Base-by-base conservation (phyloP, 495 filamentous ascomycete species). In the Tetracladium setigerum region DNA sequence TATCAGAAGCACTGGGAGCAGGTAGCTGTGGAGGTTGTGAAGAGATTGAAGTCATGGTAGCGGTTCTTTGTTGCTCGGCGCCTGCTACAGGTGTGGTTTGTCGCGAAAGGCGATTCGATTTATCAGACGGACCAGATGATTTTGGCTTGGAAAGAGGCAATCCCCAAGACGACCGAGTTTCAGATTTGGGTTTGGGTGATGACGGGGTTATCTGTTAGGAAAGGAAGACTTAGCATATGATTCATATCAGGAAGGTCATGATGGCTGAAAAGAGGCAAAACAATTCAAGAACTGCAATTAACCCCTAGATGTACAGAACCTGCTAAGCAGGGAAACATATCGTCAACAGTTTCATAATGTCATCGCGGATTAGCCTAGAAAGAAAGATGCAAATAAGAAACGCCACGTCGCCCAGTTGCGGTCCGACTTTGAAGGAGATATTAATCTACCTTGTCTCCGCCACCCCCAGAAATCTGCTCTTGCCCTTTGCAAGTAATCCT, bases 401-500 rank as follows among this genome's bases (percentile, higher is more conserved):
- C 49, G 53, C 48, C 48, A 42, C 38, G 41, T 38, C 47, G 46
- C 62, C 53, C 50, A 56, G n/a, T 30, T 46, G 41, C 50, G 50
- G 44, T 52, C 53, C 56, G 45, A 40, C 53, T 52, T 34, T 15
- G 43, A 67, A 69, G 61, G 67, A 74, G 67, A 73, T 77, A 74
- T 67, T 67, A 62, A 77, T 87, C 84, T 81, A 87, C 87, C 84
- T 91, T 92, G 59, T 90, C 85, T 57, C 83, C 82, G 34, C 73
- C 75, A 54, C 82, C 82, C 60, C 72, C 46, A 79, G 77, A 59
- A 92, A 78, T 62, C 85, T 89, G 64, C 75, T 92, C 64, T 82
- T 85, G 32, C 89, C 88, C 60, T 91, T 92, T 48, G 81, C 84
- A 62, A 95, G 82, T 42, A 95, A 61, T 27, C 87, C 89, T 67